Evolutionary conservation across 2,329 filamentous ascomycete genomes (phyloP).

Genomic region (Venturiaceae sp.): DNA sequence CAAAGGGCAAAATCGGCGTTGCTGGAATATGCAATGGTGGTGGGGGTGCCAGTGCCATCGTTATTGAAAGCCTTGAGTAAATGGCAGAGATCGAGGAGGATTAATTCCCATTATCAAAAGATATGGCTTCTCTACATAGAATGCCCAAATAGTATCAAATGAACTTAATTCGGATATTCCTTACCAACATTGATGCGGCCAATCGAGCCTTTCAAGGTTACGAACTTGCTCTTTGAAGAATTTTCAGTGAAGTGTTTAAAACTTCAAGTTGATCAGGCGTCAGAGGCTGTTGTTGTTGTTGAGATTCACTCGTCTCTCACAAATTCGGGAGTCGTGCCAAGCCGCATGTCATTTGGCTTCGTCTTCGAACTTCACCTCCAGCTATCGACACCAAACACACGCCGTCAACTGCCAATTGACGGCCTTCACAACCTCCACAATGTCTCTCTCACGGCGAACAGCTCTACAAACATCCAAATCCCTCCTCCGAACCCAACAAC

Average conservation of each 20-base stretch:
- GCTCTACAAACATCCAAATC: background rate
- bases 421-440: background rate
- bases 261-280: too few species aligned
- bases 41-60: slow-evolving; percentile 85
- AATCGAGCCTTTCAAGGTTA: background rate
- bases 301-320: too few species aligned
- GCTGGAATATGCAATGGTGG: slow-evolving; percentile 98
- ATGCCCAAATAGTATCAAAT: background rate
- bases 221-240: background rate
- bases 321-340: too few species aligned
- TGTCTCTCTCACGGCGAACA: background rate
- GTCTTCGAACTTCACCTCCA: too few species aligned
- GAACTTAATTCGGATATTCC: too few species aligned
- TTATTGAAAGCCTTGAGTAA: slow-evolving; percentile 52
- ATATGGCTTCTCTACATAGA: background rate
- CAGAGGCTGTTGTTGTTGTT: too few species aligned
- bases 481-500: background rate
- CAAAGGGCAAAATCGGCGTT: slow-evolving; percentile 86
- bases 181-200: background rate
- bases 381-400: background rate
- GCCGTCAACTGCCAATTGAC: background rate
- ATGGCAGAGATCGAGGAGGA: background rate
- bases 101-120: background rate
- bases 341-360: too few species aligned
- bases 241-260: too few species aligned